Base-by-base conservation (phyloP, 495 filamentous ascomycete genomes). In the Podospora bellae-mahoneyi region DNA sequence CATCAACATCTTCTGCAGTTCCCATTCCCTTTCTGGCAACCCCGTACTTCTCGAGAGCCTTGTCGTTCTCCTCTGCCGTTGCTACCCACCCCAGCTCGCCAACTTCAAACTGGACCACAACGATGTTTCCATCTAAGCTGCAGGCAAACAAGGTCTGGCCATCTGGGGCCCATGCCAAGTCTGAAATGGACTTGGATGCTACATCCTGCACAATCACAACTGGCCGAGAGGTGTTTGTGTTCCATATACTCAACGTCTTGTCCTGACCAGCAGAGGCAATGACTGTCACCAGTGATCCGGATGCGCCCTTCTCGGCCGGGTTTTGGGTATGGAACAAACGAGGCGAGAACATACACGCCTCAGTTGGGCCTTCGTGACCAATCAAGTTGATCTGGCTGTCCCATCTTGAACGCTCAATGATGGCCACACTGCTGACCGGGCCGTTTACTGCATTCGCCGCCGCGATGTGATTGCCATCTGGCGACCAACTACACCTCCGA, bases 331-430 rank as follows among this genome's bases (percentile, higher is more conserved):
- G 77, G 57, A 97, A 98, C 53, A 98, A 79, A 66, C 96, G 84
- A 7, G 95, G 96, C 15, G 94, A 97, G 76, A 99, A 99, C 68
- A 95, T 90, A 81, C 94, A 97, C 15, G 98, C 95, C 80, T 98
- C 95, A 3, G 95, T 93, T 1, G 95, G 95, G 6, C 91, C 93
- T 84, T 99, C 95, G 73, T 98, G 96, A 3, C 95, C 95, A 64
- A 99, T 96, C 34, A 99, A 81, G 77, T 97, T 96, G 80, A 98
- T 98, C 76, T 98, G 93, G 65, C 92, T 92, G 74, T 97, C 93
- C 95, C 95, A 99, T 10, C 84, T 87, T 26, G 92, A 89, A 69
- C 95, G 90, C 68, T 96, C 92, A 64, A 98, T 92, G 61, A 99
- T 97, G 18, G 94, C 95, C 13, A 97, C 94, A 0, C 94, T 97